A percentile compares a stretch with the other conserved stretches of the same genome.
These are phyloP conservation scores for Schizonepeta tenuifolia DNA, from an alignment of 257 asterid species.

Conservation along the genomic window DNA sequence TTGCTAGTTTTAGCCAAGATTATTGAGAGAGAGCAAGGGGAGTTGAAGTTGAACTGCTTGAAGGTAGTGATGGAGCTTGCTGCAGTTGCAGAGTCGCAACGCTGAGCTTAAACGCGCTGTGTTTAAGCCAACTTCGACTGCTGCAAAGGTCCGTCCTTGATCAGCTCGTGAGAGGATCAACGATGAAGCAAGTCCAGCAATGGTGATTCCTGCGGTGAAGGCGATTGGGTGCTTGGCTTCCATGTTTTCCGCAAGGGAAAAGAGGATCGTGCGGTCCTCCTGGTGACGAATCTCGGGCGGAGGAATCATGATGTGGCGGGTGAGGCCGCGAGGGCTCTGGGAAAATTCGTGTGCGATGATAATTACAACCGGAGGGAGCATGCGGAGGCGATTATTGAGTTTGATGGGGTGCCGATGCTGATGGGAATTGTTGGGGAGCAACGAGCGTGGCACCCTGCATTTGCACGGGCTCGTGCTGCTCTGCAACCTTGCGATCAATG, in stretches of 20 bases:
- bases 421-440: slow-evolving; percentile 43
- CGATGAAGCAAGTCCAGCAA: slow-evolving; percentile 32
- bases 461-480: slow-evolving; percentile 53
- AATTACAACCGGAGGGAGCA: slow-evolving; percentile 57
- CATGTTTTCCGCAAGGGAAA: slow-evolving; percentile 60
- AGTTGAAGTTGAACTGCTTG: slow-evolving; percentile 47
- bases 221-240: slow-evolving; percentile 61
- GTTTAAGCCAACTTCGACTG: slow-evolving; percentile 53
- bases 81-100: slow-evolving; percentile 52
- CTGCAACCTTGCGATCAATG: slow-evolving; percentile 57
- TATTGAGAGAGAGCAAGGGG: slow-evolving; percentile 55
- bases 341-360: slow-evolving; percentile 51
- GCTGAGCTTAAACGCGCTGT: slow-evolving; percentile 50
- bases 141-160: slow-evolving; percentile 59
- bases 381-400: slow-evolving; percentile 56
- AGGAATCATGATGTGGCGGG: slow-evolving; percentile 35
- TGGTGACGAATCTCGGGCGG: slow-evolving; percentile 46
- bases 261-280: slow-evolving; percentile 45
- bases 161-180: slow-evolving; percentile 61
- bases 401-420: slow-evolving; percentile 52
- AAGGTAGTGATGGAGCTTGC: slow-evolving; percentile 64
- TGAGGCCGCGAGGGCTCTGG: slow-evolving; percentile 55
- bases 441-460: slow-evolving; percentile 31
- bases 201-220: slow-evolving; percentile 47
- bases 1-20: slow-evolving; percentile 57